Evolutionary conservation across 176 grass and related monocot species (phyloP).

Genomic region (Bolboschoenus planiculmis): DNA sequence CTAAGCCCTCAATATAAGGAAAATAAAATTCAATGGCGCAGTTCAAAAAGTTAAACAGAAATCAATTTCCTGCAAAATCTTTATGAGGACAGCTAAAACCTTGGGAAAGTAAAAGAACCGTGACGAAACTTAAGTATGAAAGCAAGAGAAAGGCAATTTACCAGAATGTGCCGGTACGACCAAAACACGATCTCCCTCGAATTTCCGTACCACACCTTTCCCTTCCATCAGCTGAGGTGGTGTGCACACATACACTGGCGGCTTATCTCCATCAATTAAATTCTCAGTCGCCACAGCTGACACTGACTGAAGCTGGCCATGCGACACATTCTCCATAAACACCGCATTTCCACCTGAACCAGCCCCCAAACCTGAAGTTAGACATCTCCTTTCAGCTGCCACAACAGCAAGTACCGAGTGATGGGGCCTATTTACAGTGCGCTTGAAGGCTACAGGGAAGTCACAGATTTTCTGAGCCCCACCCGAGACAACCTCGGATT

Average conservation of each 20-base stretch:
- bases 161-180: slow-evolving; percentile 70
- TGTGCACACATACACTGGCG: slow-evolving; percentile 70
- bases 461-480: slow-evolving; percentile 40
- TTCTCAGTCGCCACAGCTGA: slow-evolving; percentile 70
- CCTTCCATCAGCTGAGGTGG: slow-evolving; percentile 78
- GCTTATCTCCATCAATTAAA: slow-evolving; percentile 56
- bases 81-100: background rate
- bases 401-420: slow-evolving; percentile 53
- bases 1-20: background rate
- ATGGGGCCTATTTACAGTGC: slow-evolving; percentile 56
- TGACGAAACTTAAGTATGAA: background rate
- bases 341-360: slow-evolving; percentile 1
- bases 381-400: slow-evolving; percentile 41
- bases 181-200: slow-evolving; percentile 35
- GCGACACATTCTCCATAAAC: slow-evolving; percentile 78
- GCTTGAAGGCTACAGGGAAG: slow-evolving; percentile 51
- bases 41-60: background rate
- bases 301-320: slow-evolving; percentile 77
- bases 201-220: slow-evolving; percentile 50
- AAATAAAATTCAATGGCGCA: background rate
- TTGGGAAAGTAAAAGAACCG: background rate
- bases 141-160: slow-evolving; percentile 24
- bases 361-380: slow-evolving; percentile 7
- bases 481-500: slow-evolving; percentile 57
- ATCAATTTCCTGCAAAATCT: background rate